These are phyloP conservation scores for Dothideomycetidae sp. DNA, from an alignment of 2,329 filamentous ascomycete species.

Conservation along the genomic window DNA sequence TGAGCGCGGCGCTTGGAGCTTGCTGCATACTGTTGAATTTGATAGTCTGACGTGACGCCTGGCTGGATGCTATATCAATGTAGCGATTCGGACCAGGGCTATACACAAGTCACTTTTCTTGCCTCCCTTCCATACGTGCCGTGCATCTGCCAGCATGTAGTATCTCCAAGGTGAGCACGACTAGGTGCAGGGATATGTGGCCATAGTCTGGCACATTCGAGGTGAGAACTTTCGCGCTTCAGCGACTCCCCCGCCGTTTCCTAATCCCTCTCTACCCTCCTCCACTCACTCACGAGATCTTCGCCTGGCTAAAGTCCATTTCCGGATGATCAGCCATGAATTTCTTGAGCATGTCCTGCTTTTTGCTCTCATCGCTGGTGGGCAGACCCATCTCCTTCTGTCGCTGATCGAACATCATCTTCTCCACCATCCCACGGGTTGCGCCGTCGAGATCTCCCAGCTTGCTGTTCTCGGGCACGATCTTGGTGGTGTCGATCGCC, in stretches of 20 bases:
- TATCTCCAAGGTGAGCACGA: too few relatives aligned
- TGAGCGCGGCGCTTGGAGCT: not conserved
- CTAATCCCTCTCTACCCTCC: not conserved
- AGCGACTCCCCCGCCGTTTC: too few relatives aligned
- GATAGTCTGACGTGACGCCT: too few relatives aligned
- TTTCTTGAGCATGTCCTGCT: slow-evolving; percentile 71
- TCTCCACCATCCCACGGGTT: slow-evolving; percentile 95
- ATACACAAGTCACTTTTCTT: too few relatives aligned
- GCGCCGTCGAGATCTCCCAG: slow-evolving; percentile 86
- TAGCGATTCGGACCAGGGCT: too few relatives aligned
- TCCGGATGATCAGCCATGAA: slow-evolving; percentile 72
- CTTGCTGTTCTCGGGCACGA: slow-evolving; percentile 83
- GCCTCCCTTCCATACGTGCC: too few relatives aligned
- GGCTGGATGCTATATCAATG: too few relatives aligned
- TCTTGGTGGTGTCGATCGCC: slow-evolving; percentile 89
- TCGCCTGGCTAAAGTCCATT: slow-evolving; percentile 54
- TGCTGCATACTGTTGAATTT: too few relatives aligned
- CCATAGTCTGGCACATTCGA: too few relatives aligned
- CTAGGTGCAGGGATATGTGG: too few relatives aligned
- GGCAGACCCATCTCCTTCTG: slow-evolving; percentile 89
- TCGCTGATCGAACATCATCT: slow-evolving; percentile 99
- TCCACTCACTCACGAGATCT: slow-evolving; percentile 29
- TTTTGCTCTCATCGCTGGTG: slow-evolving; percentile 89
- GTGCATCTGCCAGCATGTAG: too few relatives aligned
- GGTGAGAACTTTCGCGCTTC: too few relatives aligned